A percentile compares a stretch with the other conserved stretches of the same genome.
Conservation (phyloP, 202 grass and related monocot species). For the Bolboschoenoplectus hybrid region DNA sequence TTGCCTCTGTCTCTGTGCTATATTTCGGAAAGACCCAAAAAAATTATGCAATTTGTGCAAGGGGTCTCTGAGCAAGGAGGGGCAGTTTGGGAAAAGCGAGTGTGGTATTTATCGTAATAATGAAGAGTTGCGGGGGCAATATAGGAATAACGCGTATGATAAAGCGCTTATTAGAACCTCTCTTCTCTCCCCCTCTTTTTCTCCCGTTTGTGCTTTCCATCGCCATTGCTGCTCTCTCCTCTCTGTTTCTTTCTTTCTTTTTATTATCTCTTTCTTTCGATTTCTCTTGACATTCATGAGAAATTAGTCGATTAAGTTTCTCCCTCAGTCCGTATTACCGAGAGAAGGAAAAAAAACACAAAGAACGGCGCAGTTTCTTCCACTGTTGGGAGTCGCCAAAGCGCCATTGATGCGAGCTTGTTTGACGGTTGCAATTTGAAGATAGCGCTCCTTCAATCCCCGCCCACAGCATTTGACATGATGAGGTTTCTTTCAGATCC, state of each 20-base stretch:
- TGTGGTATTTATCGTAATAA: slow-evolving; percentile 49
- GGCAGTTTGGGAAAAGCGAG: slow-evolving; percentile 39
- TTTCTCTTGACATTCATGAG: slow-evolving; percentile 32
- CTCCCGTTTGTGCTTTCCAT: slow-evolving; percentile 49
- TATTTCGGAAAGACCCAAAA: not conserved
- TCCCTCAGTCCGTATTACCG: slow-evolving; percentile 19
- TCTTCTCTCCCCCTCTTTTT: not conserved
- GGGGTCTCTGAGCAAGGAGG: not conserved
- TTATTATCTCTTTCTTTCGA: not conserved
- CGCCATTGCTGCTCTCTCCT: slow-evolving; percentile 57
- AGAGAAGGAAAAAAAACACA: not conserved
- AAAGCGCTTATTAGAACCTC: slow-evolving; percentile 63
- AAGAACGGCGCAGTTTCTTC: slow-evolving; percentile 24
- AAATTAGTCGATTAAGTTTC: slow-evolving; percentile 34
- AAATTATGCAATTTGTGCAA: not conserved
- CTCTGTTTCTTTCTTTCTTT: not conserved
- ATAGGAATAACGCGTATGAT: slow-evolving; percentile 49
- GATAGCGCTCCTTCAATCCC: slow-evolving; percentile 47
- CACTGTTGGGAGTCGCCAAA: slow-evolving; percentile 32
- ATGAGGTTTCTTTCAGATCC: slow-evolving; percentile 79
- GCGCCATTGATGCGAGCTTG: slow-evolving; percentile 42
- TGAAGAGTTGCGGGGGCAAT: not conserved
- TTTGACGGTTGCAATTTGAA: slow-evolving; percentile 57
- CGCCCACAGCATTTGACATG: slow-evolving; percentile 69
- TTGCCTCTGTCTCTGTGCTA: not conserved